Base-by-base conservation (phyloP, 352 stramenopile genomes). In the Phytophthora pluvialis region DNA sequence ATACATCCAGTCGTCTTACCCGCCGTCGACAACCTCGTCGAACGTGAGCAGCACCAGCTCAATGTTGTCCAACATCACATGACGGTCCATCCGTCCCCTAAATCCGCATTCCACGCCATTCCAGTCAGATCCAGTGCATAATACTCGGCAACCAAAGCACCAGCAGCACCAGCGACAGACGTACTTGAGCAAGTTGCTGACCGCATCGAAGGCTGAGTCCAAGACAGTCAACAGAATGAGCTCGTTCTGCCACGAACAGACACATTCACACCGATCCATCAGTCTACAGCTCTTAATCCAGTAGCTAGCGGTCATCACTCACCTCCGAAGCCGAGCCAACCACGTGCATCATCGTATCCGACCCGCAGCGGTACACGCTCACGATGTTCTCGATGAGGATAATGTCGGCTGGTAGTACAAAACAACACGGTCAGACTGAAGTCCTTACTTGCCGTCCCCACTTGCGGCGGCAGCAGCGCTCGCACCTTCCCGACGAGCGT, bases 31-130 rank as follows among this genome's bases (percentile, higher is more conserved):
- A 56, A 97, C 86, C 75, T 97, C 90, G 57, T 97, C 90, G 51
- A 96, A 89, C 11, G 88, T 94, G 43, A 97, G 70, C 35, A 97
- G 76, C 54, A 97, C 89, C 39, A 96, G 60, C 67, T 97, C 90
- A 46, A 97, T 94, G 78, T 97, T 97, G 73, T 97, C 89, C 21
- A 97, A 69, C 69, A 97, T 90, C 59, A 93, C 88, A 56, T 95
- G 82, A 43, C 88, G 86, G 58, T 97, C 89, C 67, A 96, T 86
- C 40, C 91, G 83, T 18, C 87, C 86, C 64, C 88, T 93, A 59
- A 12, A 54, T 3, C 25, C 40, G 18, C n/a, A 55, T 29, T 21
- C 21, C 57, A 45, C n/a, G n/a, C 33, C 16, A 50, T 29, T 18
- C n/a, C 6, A 38, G 33, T 69, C 25, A 64, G 52, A 42, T 15